Percentiles rank a stretch among this genome's conserved stretches.
Evolutionary conservation across 306 rosid genomes (phyloP).

Genomic region (Medicago lupulina): DNA sequence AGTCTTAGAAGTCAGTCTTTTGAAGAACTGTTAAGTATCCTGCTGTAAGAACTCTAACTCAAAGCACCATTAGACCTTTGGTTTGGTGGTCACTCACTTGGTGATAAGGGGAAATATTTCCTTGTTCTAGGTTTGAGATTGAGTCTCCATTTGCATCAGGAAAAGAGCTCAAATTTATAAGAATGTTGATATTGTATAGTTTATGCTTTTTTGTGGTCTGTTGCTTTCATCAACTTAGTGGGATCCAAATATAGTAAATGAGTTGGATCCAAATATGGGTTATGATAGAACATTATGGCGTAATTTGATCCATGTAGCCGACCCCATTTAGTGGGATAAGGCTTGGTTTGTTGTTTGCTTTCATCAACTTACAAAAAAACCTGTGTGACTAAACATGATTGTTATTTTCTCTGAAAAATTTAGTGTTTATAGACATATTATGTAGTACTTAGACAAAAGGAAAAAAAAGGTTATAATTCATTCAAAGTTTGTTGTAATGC

Average conservation of each 20-base stretch:
- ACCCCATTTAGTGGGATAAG: no score
- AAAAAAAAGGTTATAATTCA: not conserved
- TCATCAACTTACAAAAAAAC: not conserved
- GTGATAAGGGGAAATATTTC: not conserved
- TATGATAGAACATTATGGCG: no score
- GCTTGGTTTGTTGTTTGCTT: not conserved
- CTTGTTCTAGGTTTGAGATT: not conserved
- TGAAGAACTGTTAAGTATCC: slow-evolving; percentile 29
- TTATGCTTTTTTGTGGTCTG: slow-evolving; percentile 7
- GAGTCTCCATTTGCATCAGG: slow-evolving; percentile 25
- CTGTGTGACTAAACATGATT: not conserved
- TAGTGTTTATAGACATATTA: not conserved
- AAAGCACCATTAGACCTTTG: slow-evolving; percentile 1
- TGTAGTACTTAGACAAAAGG: slow-evolving; percentile 19
- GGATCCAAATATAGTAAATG: no score
- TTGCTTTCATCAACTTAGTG: slow-evolving; percentile 2
- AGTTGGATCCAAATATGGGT: no score
- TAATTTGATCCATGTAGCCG: no score
- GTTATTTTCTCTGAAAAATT: slow-evolving; percentile 20
- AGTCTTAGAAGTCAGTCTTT: slow-evolving; percentile 27
- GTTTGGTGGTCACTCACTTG: slow-evolving; percentile 31
- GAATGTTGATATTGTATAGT: slow-evolving; percentile 20
- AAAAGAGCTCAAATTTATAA: slow-evolving; percentile 13
- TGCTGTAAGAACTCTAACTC: not conserved
- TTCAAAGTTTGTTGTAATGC: not conserved